Evolutionary conservation across 352 stramenopile species (phyloP).

Genomic region (Globisporangium cederbergense): DNA sequence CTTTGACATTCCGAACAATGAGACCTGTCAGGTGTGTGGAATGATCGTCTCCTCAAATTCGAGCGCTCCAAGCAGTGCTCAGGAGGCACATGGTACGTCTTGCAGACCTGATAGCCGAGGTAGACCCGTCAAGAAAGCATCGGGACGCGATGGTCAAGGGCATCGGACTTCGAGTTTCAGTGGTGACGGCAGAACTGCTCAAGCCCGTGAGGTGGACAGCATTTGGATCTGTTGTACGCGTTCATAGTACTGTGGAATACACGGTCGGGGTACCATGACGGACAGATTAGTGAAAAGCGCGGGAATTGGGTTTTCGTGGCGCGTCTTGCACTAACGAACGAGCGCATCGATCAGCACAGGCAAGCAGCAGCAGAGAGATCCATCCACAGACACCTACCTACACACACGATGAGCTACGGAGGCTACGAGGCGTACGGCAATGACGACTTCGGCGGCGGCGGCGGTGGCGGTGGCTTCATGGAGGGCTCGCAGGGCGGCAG

Average conservation of each 20-base stretch:
- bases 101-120: no score
- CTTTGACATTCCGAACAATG: no score
- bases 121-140: no score
- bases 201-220: no score
- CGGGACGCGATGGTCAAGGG: no score
- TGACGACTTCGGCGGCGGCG: conserved; percentile 63
- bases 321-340: neutral
- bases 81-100: no score
- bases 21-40: no score
- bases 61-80: no score
- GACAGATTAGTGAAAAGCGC: neutral
- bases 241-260: neutral
- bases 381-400: neutral
- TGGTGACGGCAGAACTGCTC: no score
- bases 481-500: conserved; percentile 45
- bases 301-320: neutral
- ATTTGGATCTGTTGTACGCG: no score
- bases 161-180: no score
- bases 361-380: neutral
- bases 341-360: neutral
- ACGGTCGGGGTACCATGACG: neutral
- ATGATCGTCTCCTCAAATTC: no score
- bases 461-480: conserved; percentile 62
- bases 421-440: conserved; percentile 75
- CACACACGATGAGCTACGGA: conserved; percentile 48